Base-by-base conservation (phyloP, 2,329 filamentous ascomycete species). In the Ambrosiella xylebori region DNA sequence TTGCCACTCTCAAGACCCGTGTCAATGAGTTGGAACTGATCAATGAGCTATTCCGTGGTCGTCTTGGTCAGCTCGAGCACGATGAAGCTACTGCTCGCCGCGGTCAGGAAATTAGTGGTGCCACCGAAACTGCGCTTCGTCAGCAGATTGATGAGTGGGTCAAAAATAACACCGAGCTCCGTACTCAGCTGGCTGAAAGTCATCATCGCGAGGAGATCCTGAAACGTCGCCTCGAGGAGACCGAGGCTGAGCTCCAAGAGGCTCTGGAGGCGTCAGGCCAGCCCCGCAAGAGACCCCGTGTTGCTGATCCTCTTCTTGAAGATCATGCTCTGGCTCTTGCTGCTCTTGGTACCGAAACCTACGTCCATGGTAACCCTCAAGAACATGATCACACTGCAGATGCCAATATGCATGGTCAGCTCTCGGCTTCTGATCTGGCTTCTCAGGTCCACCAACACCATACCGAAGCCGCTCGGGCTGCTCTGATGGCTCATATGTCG, bases 11-110 rank as follows among this genome's bases (percentile, higher is more conserved):
- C n/a, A 95, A 94, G 72, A 98, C 93, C 0, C 84, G 93, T 47
- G 91, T 98, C 39, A 93, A 85, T 64, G 93, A 98, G 69, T 78
- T 98, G 27, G 93, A 98, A 68, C 80, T 98, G 56, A 96, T 98
- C 74, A 96, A 90, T 65, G 85, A 86, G 66, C 74, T 90, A 50
- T 89, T 88, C 69, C 77, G 84, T 55, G 84, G 84, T 41, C 80
- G 85, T 9, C 81, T 96, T 70, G 82, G 67, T 77, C 86, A 93
- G 67, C 75, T 93, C 11, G 88, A 94, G 67, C 80, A 83, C 63
- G 85, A 85, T 65, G 86, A 91, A 66, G 79, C 79, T 53, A 81
- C 78, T 53, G 80, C 85, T 56, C 72, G 83, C 66, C 71, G 81
- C 66, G 75, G 79, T 17, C 74, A 78, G 61, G 77, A 81, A 60